These are phyloP conservation scores for Podosphaera fusca DNA, from an alignment of 2,329 filamentous ascomycete genomes.

Conservation along the genomic window DNA sequence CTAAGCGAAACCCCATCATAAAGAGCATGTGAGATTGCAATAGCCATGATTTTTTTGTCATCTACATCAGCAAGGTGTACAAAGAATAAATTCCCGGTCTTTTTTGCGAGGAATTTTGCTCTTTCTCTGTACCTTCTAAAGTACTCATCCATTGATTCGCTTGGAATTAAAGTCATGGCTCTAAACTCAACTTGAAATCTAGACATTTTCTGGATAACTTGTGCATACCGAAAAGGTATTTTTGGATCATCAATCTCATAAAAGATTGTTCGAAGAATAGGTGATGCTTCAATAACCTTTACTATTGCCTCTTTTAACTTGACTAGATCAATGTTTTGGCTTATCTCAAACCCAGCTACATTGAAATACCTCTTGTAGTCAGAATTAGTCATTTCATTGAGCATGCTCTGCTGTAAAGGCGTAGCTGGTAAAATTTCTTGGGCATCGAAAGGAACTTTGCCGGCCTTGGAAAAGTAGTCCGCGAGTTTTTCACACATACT, in stretches of 20 bases:
- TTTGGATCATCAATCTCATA: conserved; percentile 36
- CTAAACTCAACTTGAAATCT: neutral
- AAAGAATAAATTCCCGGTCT: conserved; percentile 23
- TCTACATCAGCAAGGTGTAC: conserved; percentile 20
- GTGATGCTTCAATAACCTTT: conserved; percentile 31
- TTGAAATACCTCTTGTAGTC: conserved; percentile 63
- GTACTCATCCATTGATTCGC: conserved; percentile 13
- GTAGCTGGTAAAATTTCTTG: conserved; percentile 50
- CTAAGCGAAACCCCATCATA: conserved; percentile 76
- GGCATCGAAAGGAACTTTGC: conserved; percentile 19
- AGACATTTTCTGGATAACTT: conserved; percentile 22
- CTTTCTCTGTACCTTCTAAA: conserved; percentile 20
- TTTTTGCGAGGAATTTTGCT: conserved; percentile 19
- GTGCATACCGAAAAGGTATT: conserved; percentile 31
- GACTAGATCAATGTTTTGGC: conserved; percentile 26
- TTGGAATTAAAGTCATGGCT: neutral
- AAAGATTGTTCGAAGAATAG: conserved; percentile 59
- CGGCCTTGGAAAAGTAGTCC: conserved; percentile 17
- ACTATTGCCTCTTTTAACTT: conserved; percentile 38
- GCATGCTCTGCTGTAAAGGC: conserved; percentile 67
- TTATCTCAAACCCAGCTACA: conserved; percentile 49
- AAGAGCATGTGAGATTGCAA: conserved; percentile 67
- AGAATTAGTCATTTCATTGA: conserved; percentile 59
- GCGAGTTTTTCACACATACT: conserved; percentile 17
- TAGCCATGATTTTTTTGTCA: conserved; percentile 22